Conservation (phyloP, 106 monocot genomes). For the Xerophyta viscosa region DNA sequence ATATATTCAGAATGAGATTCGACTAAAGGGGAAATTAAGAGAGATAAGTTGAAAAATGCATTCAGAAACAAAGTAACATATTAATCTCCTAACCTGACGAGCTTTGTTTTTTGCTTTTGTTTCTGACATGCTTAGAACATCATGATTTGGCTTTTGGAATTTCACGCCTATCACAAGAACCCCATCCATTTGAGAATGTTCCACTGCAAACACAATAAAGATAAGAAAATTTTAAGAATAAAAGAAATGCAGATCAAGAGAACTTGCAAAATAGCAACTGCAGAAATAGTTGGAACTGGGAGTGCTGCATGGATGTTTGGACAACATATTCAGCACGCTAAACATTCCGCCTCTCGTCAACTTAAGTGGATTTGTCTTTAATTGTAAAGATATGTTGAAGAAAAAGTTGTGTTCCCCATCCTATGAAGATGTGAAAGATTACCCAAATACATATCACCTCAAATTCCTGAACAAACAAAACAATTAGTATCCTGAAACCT, state of each 20-base stretch:
- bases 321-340: conserved; percentile 83
- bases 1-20: no score
- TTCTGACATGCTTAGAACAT: conserved; percentile 96
- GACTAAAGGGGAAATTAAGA: no score
- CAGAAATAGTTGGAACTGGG: not conserved
- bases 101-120: conserved; percentile 97
- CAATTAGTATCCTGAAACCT: conserved; percentile 2
- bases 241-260: not conserved
- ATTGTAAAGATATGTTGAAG: conserved; percentile 98
- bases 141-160: conserved; percentile 88
- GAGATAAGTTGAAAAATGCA: no score
- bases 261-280: not conserved
- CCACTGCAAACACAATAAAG: conserved; percentile 32
- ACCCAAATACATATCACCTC: not conserved
- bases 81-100: conserved; percentile 42
- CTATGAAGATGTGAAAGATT: conserved; percentile 22
- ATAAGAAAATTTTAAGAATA: not conserved
- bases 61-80: not conserved
- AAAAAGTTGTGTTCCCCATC: conserved; percentile 97
- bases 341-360: conserved; percentile 81
- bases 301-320: conserved; percentile 89
- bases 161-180: conserved; percentile 83
- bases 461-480: not conserved
- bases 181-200: conserved; percentile 88
- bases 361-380: conserved; percentile 76